Evolutionary conservation across 352 stramenopile genomes (phyloP), one percentile per base, ranked within the genome.

Genomic region (Phytophthora meadii): DNA sequence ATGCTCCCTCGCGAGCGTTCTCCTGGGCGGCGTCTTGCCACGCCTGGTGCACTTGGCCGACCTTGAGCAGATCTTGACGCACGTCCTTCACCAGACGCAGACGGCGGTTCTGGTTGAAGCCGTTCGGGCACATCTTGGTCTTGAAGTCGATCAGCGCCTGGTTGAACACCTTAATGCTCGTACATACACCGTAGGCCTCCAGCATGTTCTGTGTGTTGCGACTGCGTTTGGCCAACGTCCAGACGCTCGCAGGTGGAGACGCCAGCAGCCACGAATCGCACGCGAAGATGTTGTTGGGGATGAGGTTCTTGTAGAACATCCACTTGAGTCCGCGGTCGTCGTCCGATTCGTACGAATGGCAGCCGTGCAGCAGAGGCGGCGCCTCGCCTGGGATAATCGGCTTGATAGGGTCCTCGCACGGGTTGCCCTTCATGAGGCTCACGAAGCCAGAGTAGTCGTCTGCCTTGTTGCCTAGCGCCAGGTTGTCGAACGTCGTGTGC

Each of bases 241-340:
- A 95, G 8, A 93, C 54, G 5, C 75, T 81, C 19, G 73, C 54
- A 0, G 84, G 84, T 10, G 87, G 84, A 17, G 77, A 30, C 1
- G 83, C 74, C 44, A 95, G 63, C 24, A 93, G 60, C 84, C 84
- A 95, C 54, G 86, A 79, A 52, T 95, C 84, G 50, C 87, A 95
- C 19, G 82, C 64, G 51, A 95, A 93, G 30, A 93, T 27, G 30
- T 95, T 75, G 34, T 81, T 74, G 8, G 87, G 87, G 63, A 95
- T 77, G 28, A 88, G 68, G 34, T 79, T 61, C 58, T 79, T 80
- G 72, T 89, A 81, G 59, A 84, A 92, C 3, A 87, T 58, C 87
- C 84, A 93, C 48, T 86, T 72, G 15, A 78, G 60, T 1, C 72
- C 77, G 2, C 62, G 63, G n/a, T 74, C 71, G 52, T 90, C 84